Conservation (phyloP, 2,329 filamentous ascomycete genomes). For the Passalora sequoiae region DNA sequence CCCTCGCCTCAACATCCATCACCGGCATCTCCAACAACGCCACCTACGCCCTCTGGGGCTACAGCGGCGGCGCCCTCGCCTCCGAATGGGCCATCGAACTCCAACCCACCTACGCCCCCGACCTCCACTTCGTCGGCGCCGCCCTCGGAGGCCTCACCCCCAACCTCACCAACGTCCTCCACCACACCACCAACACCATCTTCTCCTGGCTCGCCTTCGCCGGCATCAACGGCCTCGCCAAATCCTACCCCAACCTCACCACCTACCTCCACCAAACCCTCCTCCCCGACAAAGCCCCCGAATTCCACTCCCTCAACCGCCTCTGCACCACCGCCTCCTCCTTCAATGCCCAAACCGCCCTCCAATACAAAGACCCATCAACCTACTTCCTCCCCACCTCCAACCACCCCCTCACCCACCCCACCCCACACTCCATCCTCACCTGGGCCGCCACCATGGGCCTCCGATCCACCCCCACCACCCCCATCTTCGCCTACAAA, state of each 20-base stretch:
- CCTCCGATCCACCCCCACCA: too few relatives aligned
- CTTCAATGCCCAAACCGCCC: too few relatives aligned
- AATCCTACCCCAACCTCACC: constrained; percentile 23
- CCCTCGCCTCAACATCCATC: constrained; percentile 11
- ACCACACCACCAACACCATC: constrained; percentile 23
- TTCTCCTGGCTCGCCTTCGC: constrained; percentile 26
- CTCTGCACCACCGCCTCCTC: too few relatives aligned
- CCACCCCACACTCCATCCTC: too few relatives aligned
- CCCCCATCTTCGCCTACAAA: too few relatives aligned
- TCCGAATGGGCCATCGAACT: constrained; percentile 43
- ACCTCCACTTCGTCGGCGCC: constrained; percentile 28
- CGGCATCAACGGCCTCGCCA: constrained; percentile 23
- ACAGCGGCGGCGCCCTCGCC: constrained; percentile 52
- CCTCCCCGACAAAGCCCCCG: background rate
- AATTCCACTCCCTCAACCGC: too few relatives aligned
- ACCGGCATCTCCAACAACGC: constrained; percentile 1
- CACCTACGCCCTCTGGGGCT: constrained; percentile 35
- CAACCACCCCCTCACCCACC: too few relatives aligned
- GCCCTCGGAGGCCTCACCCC: constrained; percentile 32
- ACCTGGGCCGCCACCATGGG: too few relatives aligned
- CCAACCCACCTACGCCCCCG: constrained; percentile 27
- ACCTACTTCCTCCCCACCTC: too few relatives aligned
- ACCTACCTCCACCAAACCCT: constrained; percentile 2
- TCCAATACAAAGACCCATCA: too few relatives aligned
- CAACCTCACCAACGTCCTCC: constrained; percentile 26